These are phyloP conservation scores for Trichophyton rubrum DNA, from an alignment of 2,329 filamentous ascomycete species.

Conservation along the genomic window DNA sequence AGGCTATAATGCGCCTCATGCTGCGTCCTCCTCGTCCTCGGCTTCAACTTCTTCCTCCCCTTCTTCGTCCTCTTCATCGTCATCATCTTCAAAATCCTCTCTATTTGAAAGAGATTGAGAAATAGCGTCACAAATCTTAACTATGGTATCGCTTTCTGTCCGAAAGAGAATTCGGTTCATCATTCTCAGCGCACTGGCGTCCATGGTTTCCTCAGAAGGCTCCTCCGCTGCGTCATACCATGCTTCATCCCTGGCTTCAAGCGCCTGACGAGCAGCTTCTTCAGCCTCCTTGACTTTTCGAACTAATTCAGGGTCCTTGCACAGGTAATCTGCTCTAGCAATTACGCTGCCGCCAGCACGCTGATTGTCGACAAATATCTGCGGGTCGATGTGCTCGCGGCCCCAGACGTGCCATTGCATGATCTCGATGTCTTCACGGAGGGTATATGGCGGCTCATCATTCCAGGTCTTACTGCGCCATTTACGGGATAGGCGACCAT, in stretches of 20 bases:
- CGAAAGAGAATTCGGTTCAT: neutral
- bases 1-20: too few species aligned
- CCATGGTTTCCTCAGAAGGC: neutral
- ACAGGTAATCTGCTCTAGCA: slow-evolving; percentile 11
- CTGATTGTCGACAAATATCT: slow-evolving; percentile 11
- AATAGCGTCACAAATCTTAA: neutral
- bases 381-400: slow-evolving; percentile 9
- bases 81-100: neutral
- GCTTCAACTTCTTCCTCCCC: neutral
- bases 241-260: neutral
- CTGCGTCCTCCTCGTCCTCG: neutral
- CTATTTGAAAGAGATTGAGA: neutral
- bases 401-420: slow-evolving; percentile 13
- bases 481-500: slow-evolving; percentile 6
- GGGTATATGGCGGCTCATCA: slow-evolving; percentile 8
- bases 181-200: neutral
- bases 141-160: neutral
- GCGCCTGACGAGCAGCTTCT: neutral
- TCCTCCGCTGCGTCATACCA: neutral
- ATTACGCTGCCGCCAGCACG: slow-evolving; percentile 12
- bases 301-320: slow-evolving; percentile 9
- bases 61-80: neutral
- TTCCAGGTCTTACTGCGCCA: slow-evolving; percentile 11
- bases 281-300: neutral
- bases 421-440: slow-evolving; percentile 14